Percentiles rank a stretch among this genome's conserved stretches.
Conservation (phyloP, 768 basidiomycete genomes). For the Russula vinacea region DNA sequence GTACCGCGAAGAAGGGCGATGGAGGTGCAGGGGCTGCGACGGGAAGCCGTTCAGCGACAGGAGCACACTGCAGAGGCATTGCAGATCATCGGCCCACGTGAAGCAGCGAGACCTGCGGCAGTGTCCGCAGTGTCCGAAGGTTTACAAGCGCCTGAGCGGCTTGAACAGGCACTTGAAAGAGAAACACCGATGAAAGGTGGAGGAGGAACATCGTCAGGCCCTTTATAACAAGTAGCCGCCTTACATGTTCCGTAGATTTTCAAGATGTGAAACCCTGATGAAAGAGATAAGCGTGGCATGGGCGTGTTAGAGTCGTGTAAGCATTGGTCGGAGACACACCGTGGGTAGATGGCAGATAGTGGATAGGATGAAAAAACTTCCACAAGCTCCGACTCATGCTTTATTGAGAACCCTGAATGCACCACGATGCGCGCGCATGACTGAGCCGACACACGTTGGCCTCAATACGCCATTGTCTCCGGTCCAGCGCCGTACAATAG, state of each 20-base stretch:
- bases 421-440: neutral
- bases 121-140: neutral
- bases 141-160: fast-evolving
- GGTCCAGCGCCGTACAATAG: neutral
- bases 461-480: neutral
- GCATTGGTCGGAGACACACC: neutral
- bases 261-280: neutral
- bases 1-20: fast-evolving
- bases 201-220: neutral
- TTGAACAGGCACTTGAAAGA: neutral
- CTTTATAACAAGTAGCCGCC: neutral
- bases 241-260: neutral
- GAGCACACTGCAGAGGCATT: neutral
- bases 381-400: neutral
- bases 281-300: neutral
- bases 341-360: neutral
- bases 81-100: neutral
- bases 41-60: neutral
- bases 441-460: neutral
- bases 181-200: neutral
- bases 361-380: neutral
- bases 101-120: neutral
- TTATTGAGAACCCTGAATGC: too few relatives aligned
- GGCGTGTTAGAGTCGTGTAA: too few relatives aligned
- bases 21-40: neutral